A percentile compares a stretch with the other conserved stretches of the same genome.
Conservation (phyloP, 352 stramenopile species). For the Globisporangium abappressorium region DNA sequence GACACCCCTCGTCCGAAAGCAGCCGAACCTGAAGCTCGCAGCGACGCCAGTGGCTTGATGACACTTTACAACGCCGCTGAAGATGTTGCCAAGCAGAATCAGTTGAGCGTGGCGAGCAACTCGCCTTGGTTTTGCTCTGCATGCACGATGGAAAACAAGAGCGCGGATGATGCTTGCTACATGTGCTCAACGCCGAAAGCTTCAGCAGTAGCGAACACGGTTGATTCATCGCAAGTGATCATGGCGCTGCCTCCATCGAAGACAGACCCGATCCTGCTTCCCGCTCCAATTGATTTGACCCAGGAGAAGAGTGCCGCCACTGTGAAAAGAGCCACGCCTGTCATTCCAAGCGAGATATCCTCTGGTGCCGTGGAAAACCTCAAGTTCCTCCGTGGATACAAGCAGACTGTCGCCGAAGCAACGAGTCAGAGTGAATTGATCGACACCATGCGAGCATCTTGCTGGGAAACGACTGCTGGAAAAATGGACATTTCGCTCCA, state of each 20-base stretch:
- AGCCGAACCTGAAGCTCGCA: slow-evolving; percentile 18
- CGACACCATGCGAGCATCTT: slow-evolving; percentile 27
- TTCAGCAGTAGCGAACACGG: slow-evolving; percentile 37
- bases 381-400: slow-evolving; percentile 49
- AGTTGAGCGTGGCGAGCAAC: slow-evolving; percentile 15
- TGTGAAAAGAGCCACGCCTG: slow-evolving; percentile 13
- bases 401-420: slow-evolving; percentile 38
- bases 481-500: slow-evolving; percentile 45
- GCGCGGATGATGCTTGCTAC: slow-evolving; percentile 47
- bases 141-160: slow-evolving; percentile 82
- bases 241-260: slow-evolving; percentile 33
- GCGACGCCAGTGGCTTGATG: slow-evolving; percentile 48
- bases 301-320: slow-evolving; percentile 14
- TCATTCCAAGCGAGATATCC: slow-evolving; percentile 9
- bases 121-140: slow-evolving; percentile 52
- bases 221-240: slow-evolving; percentile 30
- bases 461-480: slow-evolving; percentile 75
- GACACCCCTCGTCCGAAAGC: slow-evolving; percentile 42
- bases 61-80: slow-evolving; percentile 71
- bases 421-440: slow-evolving; percentile 31
- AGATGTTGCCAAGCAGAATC: slow-evolving; percentile 31
- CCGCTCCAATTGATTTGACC: slow-evolving; percentile 36
- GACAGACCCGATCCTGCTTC: slow-evolving; percentile 20
- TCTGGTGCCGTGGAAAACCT: slow-evolving; percentile 35
- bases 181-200: slow-evolving; percentile 62